Evolutionary conservation across 2,329 filamentous ascomycete species (phyloP), one percentile per base, ranked within the genome.

Genomic region (Sclerotinia minor): DNA sequence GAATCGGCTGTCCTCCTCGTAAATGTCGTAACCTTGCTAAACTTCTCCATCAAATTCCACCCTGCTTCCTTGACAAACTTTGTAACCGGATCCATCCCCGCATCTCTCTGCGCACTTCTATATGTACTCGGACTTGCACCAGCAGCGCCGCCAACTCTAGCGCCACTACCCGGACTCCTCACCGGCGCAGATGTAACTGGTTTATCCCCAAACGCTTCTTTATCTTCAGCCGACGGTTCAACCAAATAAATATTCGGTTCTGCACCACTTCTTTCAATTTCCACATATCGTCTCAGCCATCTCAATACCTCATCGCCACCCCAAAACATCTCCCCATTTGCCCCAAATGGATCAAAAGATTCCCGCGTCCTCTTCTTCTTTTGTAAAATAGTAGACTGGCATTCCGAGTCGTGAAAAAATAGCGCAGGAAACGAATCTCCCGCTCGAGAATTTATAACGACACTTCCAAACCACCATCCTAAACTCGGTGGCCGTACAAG

Each of bases 361-460:
- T 97, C 92, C 70, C 85, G 86, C 0, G 92, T 87, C 65, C 92
- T 83, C 79, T 89, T 92, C 83, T 95, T 96, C 81, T 96, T 92
- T 79, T 98, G 94, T 67, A 96, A 80, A 29, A 98, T 96, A 0
- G 95, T 99, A 65, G 91, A 96, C 79, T 97, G 91, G 76, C 95
- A 99, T 81, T 99, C 95, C 71, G 89, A 93, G 76, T 99, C 95
- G 78, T 99, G 95, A 80, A 99, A 99, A 81, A 99, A 99, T 1
- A 99, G 82, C 0, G 95, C 93, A 0, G 95, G 95, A 73, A 98
- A 97, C 77, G 92, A 95, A 77, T 98, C 94, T 4, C 96, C 96
- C 0, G 90, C 88, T 17, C 91, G 84, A 1, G 92, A 92, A 77
- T 99, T 99, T 81, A 99, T 92, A 68, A 99, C 90, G 38, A 99